Evolutionary conservation across 2,329 filamentous ascomycete genomes (phyloP), one percentile per base, ranked within the genome.

Genomic region (Tolypocladium guangdongense): DNA sequence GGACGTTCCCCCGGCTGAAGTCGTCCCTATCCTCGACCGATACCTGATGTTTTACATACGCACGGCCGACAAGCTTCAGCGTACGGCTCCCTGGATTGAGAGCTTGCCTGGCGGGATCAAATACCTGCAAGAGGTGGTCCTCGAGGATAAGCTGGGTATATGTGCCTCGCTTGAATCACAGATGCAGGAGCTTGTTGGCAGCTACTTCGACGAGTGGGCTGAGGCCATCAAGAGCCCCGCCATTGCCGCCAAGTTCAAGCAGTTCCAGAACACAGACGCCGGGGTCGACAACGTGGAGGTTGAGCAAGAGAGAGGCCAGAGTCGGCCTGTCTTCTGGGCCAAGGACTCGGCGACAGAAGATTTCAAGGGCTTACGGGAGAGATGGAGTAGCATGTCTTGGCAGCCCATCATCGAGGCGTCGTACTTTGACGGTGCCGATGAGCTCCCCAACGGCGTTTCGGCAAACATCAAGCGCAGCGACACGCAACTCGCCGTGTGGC

Each of bases 1-100:
- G 66, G 90, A 96, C 62, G 89, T 95, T 0, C 82, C 88, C 0
- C 87, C 88, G 0, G 83, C 88, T 51, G 87, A 95, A 62, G 84
- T 95, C 10, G 78, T 95, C 10, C 83, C 88, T 1, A 87, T 96
- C 54, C 75, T 96, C 3, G 91, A 96, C 67, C 84, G 91, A 46
- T 96, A 93, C 64, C 79, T 96, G 27, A 89, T 91, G 71, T 92
- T 96, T 75, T 96, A 96, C 72, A 93, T 96, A 63, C 87, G 90
- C 59, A 95, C 91, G 0, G 90, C 89, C 46, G 90, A 96, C 72
- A 90, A 88, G 65, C 81, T 96, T 0, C 90, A 96, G 69, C 82
- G 90, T 50, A 96, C 90, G 30, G 90, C 90, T 0, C 80, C 89
- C 27, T 96, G 90, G 90, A 75, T 96, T 38, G 90, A 96, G 68